These are phyloP conservation scores for Lactarius tabidus DNA, from an alignment of 768 basidiomycete species.

Conservation along the genomic window DNA sequence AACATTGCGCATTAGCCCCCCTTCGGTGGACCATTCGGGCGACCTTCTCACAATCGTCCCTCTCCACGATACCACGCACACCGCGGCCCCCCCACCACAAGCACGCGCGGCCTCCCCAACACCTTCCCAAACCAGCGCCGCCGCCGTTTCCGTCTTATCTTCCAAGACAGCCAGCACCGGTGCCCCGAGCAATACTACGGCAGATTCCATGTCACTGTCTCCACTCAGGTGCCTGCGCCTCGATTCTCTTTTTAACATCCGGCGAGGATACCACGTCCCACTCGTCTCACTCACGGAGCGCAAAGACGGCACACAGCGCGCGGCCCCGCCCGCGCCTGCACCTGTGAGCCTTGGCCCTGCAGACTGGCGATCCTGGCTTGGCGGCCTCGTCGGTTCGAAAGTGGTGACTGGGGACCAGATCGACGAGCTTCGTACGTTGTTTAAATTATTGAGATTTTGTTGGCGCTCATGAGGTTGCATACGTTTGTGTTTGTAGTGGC, in stretches of 20 bases:
- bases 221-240: constrained; percentile 41
- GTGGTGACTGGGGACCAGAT: constrained; percentile 55
- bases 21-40: constrained; percentile 28
- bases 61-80: constrained; percentile 1
- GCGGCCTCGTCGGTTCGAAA: constrained; percentile 39
- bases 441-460: not conserved
- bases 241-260: constrained; percentile 56
- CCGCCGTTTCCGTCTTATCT: constrained; percentile 2
- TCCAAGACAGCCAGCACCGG: not conserved
- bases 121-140: constrained; percentile 31
- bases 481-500: constrained; percentile 44
- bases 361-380: constrained; percentile 45
- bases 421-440: constrained; percentile 50
- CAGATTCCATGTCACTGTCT: constrained; percentile 17
- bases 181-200: not conserved
- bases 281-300: constrained; percentile 47
- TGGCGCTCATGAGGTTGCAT: not conserved
- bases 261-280: constrained; percentile 48
- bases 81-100: not conserved
- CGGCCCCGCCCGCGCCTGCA: constrained; percentile 54
- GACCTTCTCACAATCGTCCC: constrained; percentile 24
- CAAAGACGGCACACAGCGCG: constrained; percentile 28
- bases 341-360: constrained; percentile 57
- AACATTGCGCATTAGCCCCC: constrained; percentile 30
- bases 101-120: constrained; percentile 26